Evolutionary conservation across 2,329 filamentous ascomycete species (phyloP).

Genomic region (Ophiostoma himal-ulmi): DNA sequence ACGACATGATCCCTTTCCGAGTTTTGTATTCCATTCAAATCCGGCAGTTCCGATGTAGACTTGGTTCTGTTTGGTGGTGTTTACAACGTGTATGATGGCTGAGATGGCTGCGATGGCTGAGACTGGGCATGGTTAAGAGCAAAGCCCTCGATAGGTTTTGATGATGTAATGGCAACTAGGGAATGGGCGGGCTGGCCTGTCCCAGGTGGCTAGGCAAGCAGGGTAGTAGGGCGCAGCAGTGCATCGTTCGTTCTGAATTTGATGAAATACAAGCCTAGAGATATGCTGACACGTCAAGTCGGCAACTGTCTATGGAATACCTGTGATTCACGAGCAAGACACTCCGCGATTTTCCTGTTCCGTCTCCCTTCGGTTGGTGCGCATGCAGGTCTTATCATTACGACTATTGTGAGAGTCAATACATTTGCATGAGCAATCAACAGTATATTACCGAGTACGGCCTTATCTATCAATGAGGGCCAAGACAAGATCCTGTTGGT

Average conservation of each 20-base stretch:
- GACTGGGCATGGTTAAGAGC: background rate
- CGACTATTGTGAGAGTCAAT: background rate
- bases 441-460: background rate
- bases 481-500: background rate
- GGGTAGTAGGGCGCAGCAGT: background rate
- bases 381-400: background rate
- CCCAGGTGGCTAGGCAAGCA: background rate
- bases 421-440: background rate
- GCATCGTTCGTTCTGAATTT: background rate
- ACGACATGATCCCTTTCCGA: background rate
- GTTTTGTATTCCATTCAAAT: background rate
- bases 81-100: background rate
- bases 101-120: background rate
- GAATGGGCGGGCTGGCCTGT: background rate
- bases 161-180: conserved; percentile 1
- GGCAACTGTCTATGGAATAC: background rate
- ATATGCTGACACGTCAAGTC: background rate
- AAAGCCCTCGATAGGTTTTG: background rate
- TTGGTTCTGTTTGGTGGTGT: background rate
- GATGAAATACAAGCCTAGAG: background rate
- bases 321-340: background rate
- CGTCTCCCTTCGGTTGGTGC: background rate
- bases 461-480: background rate
- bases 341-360: background rate
- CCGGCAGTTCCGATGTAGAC: background rate